Conservation (phyloP, 2,329 filamentous ascomycete species). For the Ophiocordyceps sinensis region DNA sequence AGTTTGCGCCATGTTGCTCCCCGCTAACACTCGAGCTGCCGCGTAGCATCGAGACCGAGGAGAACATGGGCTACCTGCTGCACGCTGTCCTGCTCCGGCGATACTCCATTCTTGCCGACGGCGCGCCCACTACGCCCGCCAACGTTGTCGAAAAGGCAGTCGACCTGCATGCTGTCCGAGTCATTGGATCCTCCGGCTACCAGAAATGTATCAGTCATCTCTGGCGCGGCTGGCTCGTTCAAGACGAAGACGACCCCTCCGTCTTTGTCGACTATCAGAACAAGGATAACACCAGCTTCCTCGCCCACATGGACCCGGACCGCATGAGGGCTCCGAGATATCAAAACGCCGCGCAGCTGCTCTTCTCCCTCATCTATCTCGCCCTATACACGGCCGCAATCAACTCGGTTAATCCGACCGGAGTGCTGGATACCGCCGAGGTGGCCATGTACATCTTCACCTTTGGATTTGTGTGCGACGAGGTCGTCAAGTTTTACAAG, state of each 20-base stretch:
- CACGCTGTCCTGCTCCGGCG: slow-evolving; percentile 73
- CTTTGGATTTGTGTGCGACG: slow-evolving; percentile 78
- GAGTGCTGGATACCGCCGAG: slow-evolving; percentile 75
- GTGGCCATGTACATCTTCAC: slow-evolving; percentile 83
- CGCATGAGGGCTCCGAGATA: slow-evolving; percentile 87
- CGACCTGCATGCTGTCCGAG: slow-evolving; percentile 73
- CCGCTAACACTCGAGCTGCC: neutral
- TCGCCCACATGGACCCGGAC: slow-evolving; percentile 79
- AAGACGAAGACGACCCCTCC: slow-evolving; percentile 82
- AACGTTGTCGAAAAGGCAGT: slow-evolving; percentile 92
- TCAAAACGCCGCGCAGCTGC: slow-evolving; percentile 78
- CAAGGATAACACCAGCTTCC: slow-evolving; percentile 64
- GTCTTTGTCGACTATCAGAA: slow-evolving; percentile 78
- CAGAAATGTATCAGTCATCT: slow-evolving; percentile 89
- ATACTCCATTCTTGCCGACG: slow-evolving; percentile 67
- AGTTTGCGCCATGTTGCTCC: neutral
- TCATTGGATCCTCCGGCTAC: slow-evolving; percentile 88
- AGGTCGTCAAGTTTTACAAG: slow-evolving; percentile 82
- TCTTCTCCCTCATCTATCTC: slow-evolving; percentile 73
- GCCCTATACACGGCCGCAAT: slow-evolving; percentile 79
- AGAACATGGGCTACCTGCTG: slow-evolving; percentile 64
- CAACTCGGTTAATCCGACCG: slow-evolving; percentile 79
- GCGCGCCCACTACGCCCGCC: slow-evolving; percentile 54
- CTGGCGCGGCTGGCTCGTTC: slow-evolving; percentile 94
- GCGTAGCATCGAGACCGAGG: slow-evolving; percentile 66